These are phyloP conservation scores for Fragilariopsis cylindrus DNA, from an alignment of 108 stramenopile species.

Conservation along the genomic window DNA sequence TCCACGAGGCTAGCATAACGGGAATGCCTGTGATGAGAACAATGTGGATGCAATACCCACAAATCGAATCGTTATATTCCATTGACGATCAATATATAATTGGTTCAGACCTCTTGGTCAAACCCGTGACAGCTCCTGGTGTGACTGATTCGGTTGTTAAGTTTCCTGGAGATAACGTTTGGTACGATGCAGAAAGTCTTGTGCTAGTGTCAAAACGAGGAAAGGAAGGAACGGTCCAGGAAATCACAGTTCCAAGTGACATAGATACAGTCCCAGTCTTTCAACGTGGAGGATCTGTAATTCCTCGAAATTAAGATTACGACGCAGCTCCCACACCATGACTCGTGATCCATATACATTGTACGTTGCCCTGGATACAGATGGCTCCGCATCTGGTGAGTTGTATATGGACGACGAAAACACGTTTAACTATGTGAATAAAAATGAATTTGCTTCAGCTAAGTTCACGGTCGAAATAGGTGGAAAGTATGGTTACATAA, in stretches of 20 bases:
- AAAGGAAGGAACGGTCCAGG: slow-evolving; percentile 31
- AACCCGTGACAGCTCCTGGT: slow-evolving; percentile 90
- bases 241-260: slow-evolving; percentile 63
- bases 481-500: slow-evolving; percentile 28
- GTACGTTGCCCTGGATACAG: slow-evolving; percentile 84
- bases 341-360: slow-evolving; percentile 95
- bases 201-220: slow-evolving; percentile 44
- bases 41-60: slow-evolving; percentile 94
- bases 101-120: slow-evolving; percentile 96
- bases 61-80: slow-evolving; percentile 55
- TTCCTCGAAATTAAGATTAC: slow-evolving; percentile 93
- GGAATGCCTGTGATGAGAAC: slow-evolving; percentile 99
- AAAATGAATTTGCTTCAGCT: slow-evolving; percentile 63
- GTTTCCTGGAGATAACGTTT: slow-evolving; percentile 76
- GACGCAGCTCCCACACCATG: slow-evolving; percentile 90
- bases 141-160: slow-evolving; percentile 67
- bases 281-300: slow-evolving; percentile 89
- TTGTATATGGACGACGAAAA: slow-evolving; percentile 98
- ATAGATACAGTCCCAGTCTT: slow-evolving; percentile 92
- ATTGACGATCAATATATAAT: slow-evolving; percentile 92
- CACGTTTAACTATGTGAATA: slow-evolving; percentile 78
- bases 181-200: slow-evolving; percentile 91
- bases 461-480: slow-evolving; percentile 54
- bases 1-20: slow-evolving; percentile 71
- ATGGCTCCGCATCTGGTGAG: slow-evolving; percentile 65